phyloP scores from a whole-genome alignment of 495 filamentous ascomycete species.

The Astrothelium subdiscretum region DNA sequence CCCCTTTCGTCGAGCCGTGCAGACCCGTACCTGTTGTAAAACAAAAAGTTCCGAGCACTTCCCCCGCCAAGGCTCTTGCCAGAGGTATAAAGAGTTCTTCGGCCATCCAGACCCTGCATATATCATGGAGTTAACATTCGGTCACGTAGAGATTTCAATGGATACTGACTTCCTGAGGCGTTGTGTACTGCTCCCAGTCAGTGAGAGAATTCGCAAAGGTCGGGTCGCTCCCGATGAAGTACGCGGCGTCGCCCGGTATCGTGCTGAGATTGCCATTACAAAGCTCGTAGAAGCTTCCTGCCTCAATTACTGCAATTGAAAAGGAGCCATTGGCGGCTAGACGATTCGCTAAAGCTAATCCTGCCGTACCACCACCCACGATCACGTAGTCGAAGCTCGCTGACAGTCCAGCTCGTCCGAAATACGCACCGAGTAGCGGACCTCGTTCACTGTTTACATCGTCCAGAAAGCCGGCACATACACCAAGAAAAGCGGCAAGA shows the following conservation, averaged over 20 bases:
- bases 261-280: slow-evolving; percentile 4
- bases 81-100: too few relatives aligned
- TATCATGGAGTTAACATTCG: too few relatives aligned
- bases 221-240: slow-evolving; percentile 2
- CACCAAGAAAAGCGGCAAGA: too few relatives aligned
- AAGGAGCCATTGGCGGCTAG: background rate
- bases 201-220: slow-evolving; percentile 11
- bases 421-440: too few relatives aligned
- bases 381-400: slow-evolving; percentile 15
- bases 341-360: background rate
- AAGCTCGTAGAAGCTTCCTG: slow-evolving; percentile 10
- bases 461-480: too few relatives aligned
- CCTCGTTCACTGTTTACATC: too few relatives aligned
- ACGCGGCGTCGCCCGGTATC: slow-evolving; percentile 7
- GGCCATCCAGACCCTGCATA: background rate
- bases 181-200: slow-evolving; percentile 16
- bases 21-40: too few relatives aligned
- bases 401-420: background rate
- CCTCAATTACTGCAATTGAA: slow-evolving; percentile 4
- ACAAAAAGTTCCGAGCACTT: slow-evolving; percentile 14
- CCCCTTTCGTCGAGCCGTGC: too few relatives aligned
- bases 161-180: too few relatives aligned
- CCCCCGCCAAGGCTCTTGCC: background rate
- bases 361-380: slow-evolving; percentile 16
- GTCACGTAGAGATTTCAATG: too few relatives aligned